Evolutionary conservation across 352 stramenopile genomes (phyloP).

Genomic region (Pythium insidiosum): DNA sequence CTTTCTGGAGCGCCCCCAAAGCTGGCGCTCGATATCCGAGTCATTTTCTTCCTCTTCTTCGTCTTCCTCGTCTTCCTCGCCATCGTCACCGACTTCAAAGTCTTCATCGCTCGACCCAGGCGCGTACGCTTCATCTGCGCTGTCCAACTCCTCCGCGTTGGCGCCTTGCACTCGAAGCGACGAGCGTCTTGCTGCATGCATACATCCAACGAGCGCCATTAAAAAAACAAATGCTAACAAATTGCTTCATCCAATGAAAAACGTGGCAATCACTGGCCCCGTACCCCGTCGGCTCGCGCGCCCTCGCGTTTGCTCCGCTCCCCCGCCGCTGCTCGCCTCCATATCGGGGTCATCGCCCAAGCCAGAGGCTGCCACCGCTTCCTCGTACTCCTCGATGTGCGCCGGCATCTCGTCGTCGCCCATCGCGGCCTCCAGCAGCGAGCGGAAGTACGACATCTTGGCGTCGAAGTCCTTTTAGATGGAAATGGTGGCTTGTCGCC

Average conservation of each 20-base stretch:
- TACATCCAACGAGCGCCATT: no score
- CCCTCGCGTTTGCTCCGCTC: constrained; percentile 14
- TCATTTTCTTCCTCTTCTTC: constrained; percentile 72
- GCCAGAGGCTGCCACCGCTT: constrained; percentile 14
- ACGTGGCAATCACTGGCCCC: no score
- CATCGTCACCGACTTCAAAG: constrained; percentile 21
- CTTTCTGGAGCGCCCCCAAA: constrained; percentile 72
- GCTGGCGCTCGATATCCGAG: constrained; percentile 75
- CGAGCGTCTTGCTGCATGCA: no score
- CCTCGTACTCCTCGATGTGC: constrained; percentile 41
- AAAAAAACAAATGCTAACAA: no score
- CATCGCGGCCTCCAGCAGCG: constrained; percentile 78
- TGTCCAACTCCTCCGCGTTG: background rate
- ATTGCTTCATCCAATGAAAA: no score
- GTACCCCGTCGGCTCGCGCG: no score
- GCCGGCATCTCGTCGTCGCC: constrained; percentile 43
- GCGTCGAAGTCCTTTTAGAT: background rate
- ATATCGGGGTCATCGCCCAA: constrained; percentile 18
- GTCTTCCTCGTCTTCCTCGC: constrained; percentile 40
- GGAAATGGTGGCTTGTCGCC: no score
- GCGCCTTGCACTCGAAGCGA: no score
- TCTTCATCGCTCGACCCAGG: background rate
- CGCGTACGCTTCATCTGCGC: background rate
- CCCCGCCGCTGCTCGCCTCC: constrained; percentile 11
- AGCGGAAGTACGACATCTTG: constrained; percentile 74